Evolutionary conservation across 495 filamentous ascomycete genomes (phyloP).

Genomic region (Friedmanniomyces simplex): DNA sequence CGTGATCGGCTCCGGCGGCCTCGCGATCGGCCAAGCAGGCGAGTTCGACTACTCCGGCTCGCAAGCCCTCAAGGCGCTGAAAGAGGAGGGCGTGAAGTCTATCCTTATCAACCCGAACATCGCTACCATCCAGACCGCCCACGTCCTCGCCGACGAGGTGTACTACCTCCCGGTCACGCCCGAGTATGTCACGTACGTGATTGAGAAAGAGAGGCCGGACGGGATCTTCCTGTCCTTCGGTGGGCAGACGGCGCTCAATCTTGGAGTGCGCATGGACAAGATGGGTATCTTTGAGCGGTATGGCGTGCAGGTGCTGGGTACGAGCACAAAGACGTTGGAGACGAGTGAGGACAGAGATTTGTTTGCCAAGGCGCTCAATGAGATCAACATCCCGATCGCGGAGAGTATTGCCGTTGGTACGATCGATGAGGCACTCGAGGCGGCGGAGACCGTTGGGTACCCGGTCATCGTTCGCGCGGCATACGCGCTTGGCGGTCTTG

Average conservation of each 20-base stretch:
- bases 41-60: conserved; percentile 99
- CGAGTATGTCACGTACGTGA: conserved; percentile 95
- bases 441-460: conserved; percentile 79
- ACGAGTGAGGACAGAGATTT: conserved; percentile 93
- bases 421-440: conserved; percentile 80
- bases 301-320: conserved; percentile 88
- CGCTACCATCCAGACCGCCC: conserved; percentile 95
- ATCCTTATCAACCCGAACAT: conserved; percentile 98
- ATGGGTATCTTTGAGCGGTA: conserved; percentile 93
- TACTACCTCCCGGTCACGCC: conserved; percentile 97
- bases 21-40: conserved; percentile 96
- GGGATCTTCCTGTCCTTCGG: conserved; percentile 95
- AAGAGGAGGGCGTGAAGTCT: conserved; percentile 88
- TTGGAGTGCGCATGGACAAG: conserved; percentile 94
- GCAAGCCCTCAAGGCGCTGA: conserved; percentile 69
- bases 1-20: conserved; percentile 87
- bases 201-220: conserved; percentile 82
- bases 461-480: conserved; percentile 96
- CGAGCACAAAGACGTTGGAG: conserved; percentile 85
- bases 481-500: conserved; percentile 89
- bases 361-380: conserved; percentile 79
- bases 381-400: conserved; percentile 95
- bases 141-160: conserved; percentile 93
- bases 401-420: conserved; percentile 86
- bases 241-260: conserved; percentile 91